A percentile compares a stretch with the other conserved stretches of the same genome.
phyloP scores from a whole-genome alignment of 176 grass and related monocot species.

The Aegilops sharonensis region DNA sequence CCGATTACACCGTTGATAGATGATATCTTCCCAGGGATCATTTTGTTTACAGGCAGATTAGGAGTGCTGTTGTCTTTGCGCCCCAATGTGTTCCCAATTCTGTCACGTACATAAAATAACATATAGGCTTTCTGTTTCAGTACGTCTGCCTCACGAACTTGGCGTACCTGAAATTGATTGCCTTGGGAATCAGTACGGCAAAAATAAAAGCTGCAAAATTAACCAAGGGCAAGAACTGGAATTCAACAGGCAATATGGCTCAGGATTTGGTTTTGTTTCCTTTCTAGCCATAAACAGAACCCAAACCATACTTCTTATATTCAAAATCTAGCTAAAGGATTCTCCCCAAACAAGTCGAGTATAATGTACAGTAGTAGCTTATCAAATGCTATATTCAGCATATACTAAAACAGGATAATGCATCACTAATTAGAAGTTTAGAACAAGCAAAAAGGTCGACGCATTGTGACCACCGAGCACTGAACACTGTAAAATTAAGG shows the following conservation, averaged over 20 bases:
- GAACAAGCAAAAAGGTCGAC: background rate
- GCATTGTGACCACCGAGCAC: background rate
- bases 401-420: background rate
- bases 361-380: background rate
- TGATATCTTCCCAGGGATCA: slow-evolving; percentile 29
- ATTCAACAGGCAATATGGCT: background rate
- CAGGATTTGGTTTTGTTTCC: background rate
- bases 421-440: background rate
- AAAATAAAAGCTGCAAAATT: slow-evolving; percentile 11
- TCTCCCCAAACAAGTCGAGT: background rate
- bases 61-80: slow-evolving; percentile 36
- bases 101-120: slow-evolving; percentile 97
- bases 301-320: slow-evolving; percentile 3
- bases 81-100: slow-evolving; percentile 33
- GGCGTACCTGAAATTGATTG: slow-evolving; percentile 65
- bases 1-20: slow-evolving; percentile 28
- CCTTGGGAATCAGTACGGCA: slow-evolving; percentile 19
- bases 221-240: background rate
- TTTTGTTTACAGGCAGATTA: slow-evolving; percentile 47
- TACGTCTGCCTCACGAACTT: slow-evolving; percentile 87
- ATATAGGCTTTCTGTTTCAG: slow-evolving; percentile 91
- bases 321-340: background rate
- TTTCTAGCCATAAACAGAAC: background rate
- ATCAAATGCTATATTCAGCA: slow-evolving; percentile 8
- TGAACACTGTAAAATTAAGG: background rate